A percentile compares a stretch with the other conserved stretches of the same genome.
Evolutionary conservation across 805 yeast genomes (phyloP).

Genomic region (Cyberlindnera mycetangii): DNA sequence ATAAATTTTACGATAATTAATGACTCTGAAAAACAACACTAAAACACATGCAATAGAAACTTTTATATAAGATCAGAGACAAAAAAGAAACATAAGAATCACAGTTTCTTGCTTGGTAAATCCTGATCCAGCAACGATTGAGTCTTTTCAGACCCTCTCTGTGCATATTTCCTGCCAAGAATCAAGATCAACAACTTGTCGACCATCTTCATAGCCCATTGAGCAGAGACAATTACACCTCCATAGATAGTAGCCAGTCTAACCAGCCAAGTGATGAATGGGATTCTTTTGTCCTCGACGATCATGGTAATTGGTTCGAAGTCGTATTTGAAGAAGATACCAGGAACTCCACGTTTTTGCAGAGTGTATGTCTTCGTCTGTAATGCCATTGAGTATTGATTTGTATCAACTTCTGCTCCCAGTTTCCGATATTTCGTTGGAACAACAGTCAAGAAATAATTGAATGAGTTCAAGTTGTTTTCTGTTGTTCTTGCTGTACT

Average conservation of each 20-base stretch:
- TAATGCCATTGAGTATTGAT: slow-evolving; percentile 77
- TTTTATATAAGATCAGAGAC: not conserved
- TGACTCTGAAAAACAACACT: not conserved
- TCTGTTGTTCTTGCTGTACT: slow-evolving; percentile 57
- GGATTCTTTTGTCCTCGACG: slow-evolving; percentile 66
- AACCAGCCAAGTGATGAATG: slow-evolving; percentile 75
- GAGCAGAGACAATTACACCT: slow-evolving; percentile 68
- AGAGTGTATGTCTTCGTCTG: slow-evolving; percentile 33
- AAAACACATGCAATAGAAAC: not conserved
- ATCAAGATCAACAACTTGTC: slow-evolving; percentile 51
- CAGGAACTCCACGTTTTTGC: slow-evolving; percentile 49
- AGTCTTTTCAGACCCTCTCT: slow-evolving; percentile 26
- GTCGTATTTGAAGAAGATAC: slow-evolving; percentile 78
- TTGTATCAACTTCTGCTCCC: slow-evolving; percentile 73
- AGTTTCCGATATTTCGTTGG: slow-evolving; percentile 74
- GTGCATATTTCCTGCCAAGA: slow-evolving; percentile 54
- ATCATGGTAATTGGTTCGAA: slow-evolving; percentile 82
- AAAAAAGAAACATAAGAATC: not conserved
- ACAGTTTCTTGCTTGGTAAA: not conserved
- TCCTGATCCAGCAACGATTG: slow-evolving; percentile 20
- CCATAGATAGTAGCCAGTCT: slow-evolving; percentile 80
- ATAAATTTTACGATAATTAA: not conserved
- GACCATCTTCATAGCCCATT: slow-evolving; percentile 57
- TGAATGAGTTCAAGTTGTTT: slow-evolving; percentile 47
- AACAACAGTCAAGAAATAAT: slow-evolving; percentile 74